Evolutionary conservation across 2,329 filamentous ascomycete genomes (phyloP).

Genomic region (Aspergillus pseudoviridinutans): DNA sequence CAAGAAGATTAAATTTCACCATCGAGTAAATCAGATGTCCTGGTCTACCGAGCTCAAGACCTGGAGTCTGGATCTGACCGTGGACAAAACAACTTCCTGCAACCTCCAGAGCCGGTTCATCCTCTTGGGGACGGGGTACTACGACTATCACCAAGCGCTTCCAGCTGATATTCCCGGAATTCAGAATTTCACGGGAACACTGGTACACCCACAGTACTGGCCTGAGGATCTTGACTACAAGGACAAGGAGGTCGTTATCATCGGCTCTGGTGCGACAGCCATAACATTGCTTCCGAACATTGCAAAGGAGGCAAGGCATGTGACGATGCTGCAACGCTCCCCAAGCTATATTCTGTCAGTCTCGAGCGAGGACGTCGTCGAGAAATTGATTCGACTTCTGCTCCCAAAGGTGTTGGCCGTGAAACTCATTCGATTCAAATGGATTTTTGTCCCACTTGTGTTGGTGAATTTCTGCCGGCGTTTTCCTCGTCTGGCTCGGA

Average conservation of each 20-base stretch:
- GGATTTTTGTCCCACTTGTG: slow-evolving; percentile 22
- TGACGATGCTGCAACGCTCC: slow-evolving; percentile 75
- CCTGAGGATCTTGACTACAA: slow-evolving; percentile 60
- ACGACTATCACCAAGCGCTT: slow-evolving; percentile 63
- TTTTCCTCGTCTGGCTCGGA: slow-evolving; percentile 48
- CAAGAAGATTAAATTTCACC: slow-evolving; percentile 48
- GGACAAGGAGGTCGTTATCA: slow-evolving; percentile 63
- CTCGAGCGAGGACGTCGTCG: slow-evolving; percentile 39
- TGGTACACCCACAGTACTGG: slow-evolving; percentile 71
- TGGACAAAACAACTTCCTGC: slow-evolving; percentile 30
- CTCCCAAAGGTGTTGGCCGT: slow-evolving; percentile 52
- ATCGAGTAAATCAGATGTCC: slow-evolving; percentile 45
- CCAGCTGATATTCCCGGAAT: slow-evolving; percentile 60
- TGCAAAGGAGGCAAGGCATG: slow-evolving; percentile 56
- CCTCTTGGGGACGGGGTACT: slow-evolving; percentile 64
- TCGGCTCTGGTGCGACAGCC: slow-evolving; percentile 74
- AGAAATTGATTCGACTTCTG: slow-evolving; percentile 36
- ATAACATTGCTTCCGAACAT: slow-evolving; percentile 69
- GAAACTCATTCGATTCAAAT: slow-evolving; percentile 49
- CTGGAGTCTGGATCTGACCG: slow-evolving; percentile 45
- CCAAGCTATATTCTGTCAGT: slow-evolving; percentile 63
- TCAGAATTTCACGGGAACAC: slow-evolving; percentile 57
- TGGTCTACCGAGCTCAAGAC: slow-evolving; percentile 51
- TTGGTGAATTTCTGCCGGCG: slow-evolving; percentile 45
- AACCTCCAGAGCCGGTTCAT: slow-evolving; percentile 22